Conservation (phyloP, 192 early-diverging fungal genomes). For the Coemansia sp. region DNA sequence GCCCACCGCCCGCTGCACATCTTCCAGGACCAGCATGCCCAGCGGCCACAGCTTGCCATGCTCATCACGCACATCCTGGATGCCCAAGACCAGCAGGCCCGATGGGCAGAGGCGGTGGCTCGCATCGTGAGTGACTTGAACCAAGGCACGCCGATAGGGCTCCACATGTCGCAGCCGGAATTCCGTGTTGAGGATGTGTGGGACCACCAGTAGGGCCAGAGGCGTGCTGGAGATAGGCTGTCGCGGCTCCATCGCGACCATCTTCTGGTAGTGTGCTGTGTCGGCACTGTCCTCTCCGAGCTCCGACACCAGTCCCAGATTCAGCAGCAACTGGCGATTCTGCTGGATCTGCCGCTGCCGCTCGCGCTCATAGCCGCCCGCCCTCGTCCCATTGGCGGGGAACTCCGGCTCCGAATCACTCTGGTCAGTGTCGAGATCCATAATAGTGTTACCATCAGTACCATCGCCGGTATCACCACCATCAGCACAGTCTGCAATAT, state of each 20-base stretch:
- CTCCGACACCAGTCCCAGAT: constrained; percentile 69
- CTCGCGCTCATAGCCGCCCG: constrained; percentile 40
- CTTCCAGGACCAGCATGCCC: constrained; percentile 68
- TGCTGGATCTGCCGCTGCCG: constrained; percentile 44
- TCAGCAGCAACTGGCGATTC: constrained; percentile 45
- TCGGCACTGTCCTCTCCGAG: constrained; percentile 74
- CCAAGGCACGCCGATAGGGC: constrained; percentile 56
- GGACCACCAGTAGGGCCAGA: constrained; percentile 55
- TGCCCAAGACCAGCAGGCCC: constrained; percentile 63
- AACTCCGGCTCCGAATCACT: constrained; percentile 23
- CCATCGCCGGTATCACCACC: background rate
- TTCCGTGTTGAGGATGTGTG: constrained; percentile 53
- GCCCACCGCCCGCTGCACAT: constrained; percentile 56
- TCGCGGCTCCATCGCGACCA: constrained; percentile 48
- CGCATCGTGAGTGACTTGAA: constrained; percentile 58
- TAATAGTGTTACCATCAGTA: background rate
- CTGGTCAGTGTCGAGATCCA: background rate
- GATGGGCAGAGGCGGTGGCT: constrained; percentile 51
- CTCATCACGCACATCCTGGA: constrained; percentile 61
- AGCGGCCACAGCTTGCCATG: constrained; percentile 65
- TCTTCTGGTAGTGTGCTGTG: constrained; percentile 59
- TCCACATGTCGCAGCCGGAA: constrained; percentile 49
- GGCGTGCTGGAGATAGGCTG: constrained; percentile 26
- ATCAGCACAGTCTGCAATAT: background rate
- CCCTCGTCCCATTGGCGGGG: constrained; percentile 25